Evolutionary conservation across 1,284 basidiomycete species (phyloP), one percentile per base, ranked within the genome.

Genomic region (Chondrostereum purpureum): DNA sequence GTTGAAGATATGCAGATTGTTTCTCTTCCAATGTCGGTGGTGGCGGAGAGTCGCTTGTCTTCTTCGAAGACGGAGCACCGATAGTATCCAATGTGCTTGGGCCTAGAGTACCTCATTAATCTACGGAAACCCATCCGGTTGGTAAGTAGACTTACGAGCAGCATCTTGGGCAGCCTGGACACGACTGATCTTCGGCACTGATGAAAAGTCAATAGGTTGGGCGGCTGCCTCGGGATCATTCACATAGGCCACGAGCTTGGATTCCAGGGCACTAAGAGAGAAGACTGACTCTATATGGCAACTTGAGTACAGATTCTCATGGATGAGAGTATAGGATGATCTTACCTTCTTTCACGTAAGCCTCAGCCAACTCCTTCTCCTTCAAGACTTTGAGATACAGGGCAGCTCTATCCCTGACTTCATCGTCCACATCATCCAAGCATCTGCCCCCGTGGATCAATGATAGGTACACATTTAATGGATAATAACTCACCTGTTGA

Each of bases 391-490:
- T 86, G 50, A 96, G 76, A 66, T 96, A 98, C 66, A 99, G 78
- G 8, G 95, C 92, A 4, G 95, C 96, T 49, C 96, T 88, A 64
- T 99, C 96, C 44, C 96, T 84, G 50, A 99, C 96, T 72, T 99
- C 96, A 61, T 99, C 96, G 52, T 99, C 96, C 14, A 98, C 92
- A 65, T 99, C 96, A 62, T 99, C 96, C 53, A 99, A 72, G 63
- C 96, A 99, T 55, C 92, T 92, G 10, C 11, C 11, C 5, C 27
- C 8, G 51, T 19, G 35, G 40, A 38, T 42, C 33, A 49, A 20
- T 13, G n/a, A 43, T 54, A 5, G 49, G 12, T 27, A 21, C 19
- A 17, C 2, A 11, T 48, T 42, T 20, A 16, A 20, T 33, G 36
- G 42, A 34, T 37, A 24, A 39, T 18, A 14, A 66, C 70, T 35